phyloP scores from a whole-genome alignment of 257 asterid genomes.

The Cynanchum wilfordii region DNA sequence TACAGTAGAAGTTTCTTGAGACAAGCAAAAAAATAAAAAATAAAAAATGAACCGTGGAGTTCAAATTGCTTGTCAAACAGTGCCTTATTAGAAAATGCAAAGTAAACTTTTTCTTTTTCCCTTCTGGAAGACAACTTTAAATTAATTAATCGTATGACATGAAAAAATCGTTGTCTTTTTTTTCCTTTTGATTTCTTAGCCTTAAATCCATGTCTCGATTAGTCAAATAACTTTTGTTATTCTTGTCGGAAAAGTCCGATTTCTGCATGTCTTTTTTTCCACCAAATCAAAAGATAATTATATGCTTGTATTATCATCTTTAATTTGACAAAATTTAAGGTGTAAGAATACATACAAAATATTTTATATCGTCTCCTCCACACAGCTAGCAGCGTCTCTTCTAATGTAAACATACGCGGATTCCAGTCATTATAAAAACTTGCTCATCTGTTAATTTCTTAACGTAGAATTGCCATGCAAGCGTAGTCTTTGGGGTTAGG shows the following conservation, averaged over 20 bases:
- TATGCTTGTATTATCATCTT: background rate
- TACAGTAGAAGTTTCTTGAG: too few species aligned
- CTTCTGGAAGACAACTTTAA: too few species aligned
- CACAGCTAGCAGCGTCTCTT: background rate
- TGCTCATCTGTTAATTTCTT: slow-evolving; percentile 1
- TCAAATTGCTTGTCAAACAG: too few species aligned
- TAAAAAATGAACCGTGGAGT: too few species aligned
- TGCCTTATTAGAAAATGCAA: too few species aligned
- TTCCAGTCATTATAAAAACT: background rate
- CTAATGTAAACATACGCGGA: slow-evolving; percentile 11
- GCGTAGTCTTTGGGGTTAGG: slow-evolving; percentile 50
- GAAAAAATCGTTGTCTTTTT: too few species aligned
- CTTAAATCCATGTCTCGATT: slow-evolving; percentile 16
- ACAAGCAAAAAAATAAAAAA: too few species aligned
- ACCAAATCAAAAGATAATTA: slow-evolving; percentile 22
- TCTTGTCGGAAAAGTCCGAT: slow-evolving; percentile 26
- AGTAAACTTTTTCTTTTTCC: too few species aligned
- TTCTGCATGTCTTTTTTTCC: slow-evolving; percentile 13
- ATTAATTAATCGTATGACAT: too few species aligned
- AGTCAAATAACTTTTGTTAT: background rate
- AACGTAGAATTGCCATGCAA: slow-evolving; percentile 46
- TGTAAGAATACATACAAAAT: background rate
- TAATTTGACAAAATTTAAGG: slow-evolving; percentile 28
- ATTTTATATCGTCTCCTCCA: background rate
- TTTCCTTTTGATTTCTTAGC: too few species aligned